phyloP scores from a whole-genome alignment of 441 rosid species.

The Metrosideros polymorpha region DNA sequence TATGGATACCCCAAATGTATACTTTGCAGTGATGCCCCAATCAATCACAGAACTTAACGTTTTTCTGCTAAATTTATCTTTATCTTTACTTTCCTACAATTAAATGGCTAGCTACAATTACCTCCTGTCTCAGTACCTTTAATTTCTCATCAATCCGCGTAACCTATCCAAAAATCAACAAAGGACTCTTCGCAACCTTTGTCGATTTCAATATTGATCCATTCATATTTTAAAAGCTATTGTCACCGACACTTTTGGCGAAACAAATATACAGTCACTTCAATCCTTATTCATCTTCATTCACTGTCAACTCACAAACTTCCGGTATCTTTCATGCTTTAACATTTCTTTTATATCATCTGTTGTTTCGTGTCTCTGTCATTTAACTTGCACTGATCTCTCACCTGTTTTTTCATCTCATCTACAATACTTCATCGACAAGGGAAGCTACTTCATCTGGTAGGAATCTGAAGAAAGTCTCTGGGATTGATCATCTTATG shows the following conservation, averaged over 20 bases:
- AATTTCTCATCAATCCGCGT: neutral
- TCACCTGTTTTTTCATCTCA: neutral
- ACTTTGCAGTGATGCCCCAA: no score
- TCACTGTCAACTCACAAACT: neutral
- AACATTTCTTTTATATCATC: neutral
- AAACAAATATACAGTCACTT: neutral
- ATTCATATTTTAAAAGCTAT: neutral
- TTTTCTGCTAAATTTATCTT: no score
- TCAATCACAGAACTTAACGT: neutral
- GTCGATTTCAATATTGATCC: neutral
- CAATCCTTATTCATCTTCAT: neutral
- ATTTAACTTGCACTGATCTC: neutral
- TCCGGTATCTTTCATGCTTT: no score
- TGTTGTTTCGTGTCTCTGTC: neutral
- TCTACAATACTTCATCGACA: neutral
- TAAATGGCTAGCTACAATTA: neutral
- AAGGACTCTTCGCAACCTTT: neutral
- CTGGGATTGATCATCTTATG: neutral
- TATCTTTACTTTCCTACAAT: neutral
- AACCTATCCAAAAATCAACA: neutral
- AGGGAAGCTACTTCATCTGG: neutral
- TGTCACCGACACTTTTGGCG: neutral
- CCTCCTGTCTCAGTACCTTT: neutral
- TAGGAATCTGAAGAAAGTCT: neutral
- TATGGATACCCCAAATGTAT: neutral